Evolutionary conservation across 139 green algal species (phyloP).

Genomic region (Klebsormidium nitens): DNA sequence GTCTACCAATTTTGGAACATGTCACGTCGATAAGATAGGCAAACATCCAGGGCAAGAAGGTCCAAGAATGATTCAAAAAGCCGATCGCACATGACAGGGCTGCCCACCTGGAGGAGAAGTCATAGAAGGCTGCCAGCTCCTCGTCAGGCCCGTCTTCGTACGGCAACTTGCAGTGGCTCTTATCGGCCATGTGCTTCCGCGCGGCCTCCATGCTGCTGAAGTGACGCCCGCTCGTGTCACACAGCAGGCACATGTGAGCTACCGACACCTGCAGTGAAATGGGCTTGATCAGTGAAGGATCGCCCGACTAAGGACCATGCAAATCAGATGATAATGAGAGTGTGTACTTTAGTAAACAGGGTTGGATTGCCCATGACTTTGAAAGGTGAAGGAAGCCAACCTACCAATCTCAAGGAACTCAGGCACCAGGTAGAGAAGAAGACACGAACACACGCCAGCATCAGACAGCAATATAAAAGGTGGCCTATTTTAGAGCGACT

Average conservation of each 20-base stretch:
- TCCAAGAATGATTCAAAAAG: not conserved
- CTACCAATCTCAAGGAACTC: no score
- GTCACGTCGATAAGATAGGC: no score
- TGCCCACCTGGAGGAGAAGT: constrained; percentile 29
- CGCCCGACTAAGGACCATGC: no score
- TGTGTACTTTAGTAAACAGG: no score
- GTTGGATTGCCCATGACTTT: no score
- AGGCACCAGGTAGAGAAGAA: no score
- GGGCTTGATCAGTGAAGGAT: not conserved
- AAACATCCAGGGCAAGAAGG: not conserved
- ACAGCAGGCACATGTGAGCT: constrained; percentile 34
- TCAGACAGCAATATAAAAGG: no score
- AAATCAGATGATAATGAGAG: no score
- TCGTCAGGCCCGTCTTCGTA: constrained; percentile 34
- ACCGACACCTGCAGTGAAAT: constrained; percentile 17
- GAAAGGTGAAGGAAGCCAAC: no score
- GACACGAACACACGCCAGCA: no score
- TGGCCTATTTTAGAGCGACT: no score
- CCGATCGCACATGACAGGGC: not conserved
- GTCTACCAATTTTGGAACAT: no score
- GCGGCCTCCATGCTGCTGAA: constrained; percentile 14
- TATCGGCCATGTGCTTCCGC: constrained; percentile 21
- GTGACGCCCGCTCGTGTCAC: constrained; percentile 14
- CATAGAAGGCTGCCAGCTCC: constrained; percentile 39
- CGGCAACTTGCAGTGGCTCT: constrained; percentile 38